Evolutionary conservation across 75 land plant species (phyloP), one percentile per base, ranked within the genome.

Genomic region (Gnetum montanum): DNA sequence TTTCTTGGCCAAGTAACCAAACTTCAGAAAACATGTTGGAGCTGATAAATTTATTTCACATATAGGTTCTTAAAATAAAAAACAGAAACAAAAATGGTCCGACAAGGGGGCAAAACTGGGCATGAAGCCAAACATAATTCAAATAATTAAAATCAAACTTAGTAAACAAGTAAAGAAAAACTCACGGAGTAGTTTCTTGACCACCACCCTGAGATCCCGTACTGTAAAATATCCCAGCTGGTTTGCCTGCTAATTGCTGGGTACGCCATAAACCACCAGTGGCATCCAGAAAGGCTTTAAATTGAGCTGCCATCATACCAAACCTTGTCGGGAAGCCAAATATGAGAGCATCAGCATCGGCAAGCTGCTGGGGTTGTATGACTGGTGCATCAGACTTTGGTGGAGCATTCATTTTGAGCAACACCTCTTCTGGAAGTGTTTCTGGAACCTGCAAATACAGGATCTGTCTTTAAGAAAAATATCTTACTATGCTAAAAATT

Each of bases 251-350:
- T 2, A 88, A 69, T 31, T 62, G 53, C 57, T 88, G 95, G 8
- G 84, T 56, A 48, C 82, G 75, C 98, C 98, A 93, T 16, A 93
- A 49, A 5, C 84, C 86, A 24, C 95, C 90, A 15, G 98, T 93
- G 36, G 90, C 77, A 71, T 93, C 98, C 49, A 93, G 12, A 46
- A 93, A 93, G 3, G 95, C 90, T 49, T 93, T 93, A 35, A 93
- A 93, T 57, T 93, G 95, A n/a, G 90, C 98, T 23, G 84, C 74
- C 98, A 93, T 93, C 98, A 93, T 88, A 3, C 98, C 98, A 58
- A 73, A 93, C 58, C 98, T 65, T 1, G 95, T 93, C 16, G 98
- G 98, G 48, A 93, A 93, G 0, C 98, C 98, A 61, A 93, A 88
- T 20, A 93, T 31, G 20, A 93, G 37, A 1, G 90, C 98, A 58